phyloP scores from a whole-genome alignment of 345 rosid species.

The Dipteronia dyeriana region DNA sequence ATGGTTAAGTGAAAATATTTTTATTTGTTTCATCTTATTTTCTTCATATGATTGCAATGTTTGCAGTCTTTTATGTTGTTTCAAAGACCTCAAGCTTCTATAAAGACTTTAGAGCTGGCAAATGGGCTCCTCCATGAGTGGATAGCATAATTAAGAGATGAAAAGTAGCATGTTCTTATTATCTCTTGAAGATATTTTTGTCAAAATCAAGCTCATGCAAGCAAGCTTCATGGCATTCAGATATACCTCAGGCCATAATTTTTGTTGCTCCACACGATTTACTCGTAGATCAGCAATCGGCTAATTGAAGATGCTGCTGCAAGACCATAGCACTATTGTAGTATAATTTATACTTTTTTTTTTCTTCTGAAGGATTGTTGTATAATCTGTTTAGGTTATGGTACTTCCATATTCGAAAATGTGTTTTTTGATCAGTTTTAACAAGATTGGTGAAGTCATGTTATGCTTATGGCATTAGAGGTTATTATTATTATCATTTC shows the following conservation, averaged over 20 bases:
- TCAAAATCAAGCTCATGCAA: neutral
- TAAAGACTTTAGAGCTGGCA: slow-evolving; percentile 62
- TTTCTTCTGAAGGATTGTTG: neutral
- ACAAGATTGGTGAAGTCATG: neutral
- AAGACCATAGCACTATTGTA: neutral
- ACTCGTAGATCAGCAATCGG: neutral
- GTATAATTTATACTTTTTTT: neutral
- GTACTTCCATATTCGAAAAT: neutral
- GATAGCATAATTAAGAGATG: neutral
- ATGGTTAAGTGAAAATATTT: neutral
- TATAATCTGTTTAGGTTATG: too few relatives aligned
- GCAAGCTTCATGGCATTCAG: neutral
- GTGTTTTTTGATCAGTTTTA: neutral
- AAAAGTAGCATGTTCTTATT: neutral
- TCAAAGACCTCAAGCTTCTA: slow-evolving; percentile 70
- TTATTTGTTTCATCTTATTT: neutral
- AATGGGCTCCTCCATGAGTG: slow-evolving; percentile 48
- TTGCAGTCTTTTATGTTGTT: slow-evolving; percentile 69
- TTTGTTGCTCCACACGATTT: neutral
- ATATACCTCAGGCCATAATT: neutral
- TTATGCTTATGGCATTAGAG: neutral
- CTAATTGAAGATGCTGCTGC: neutral
- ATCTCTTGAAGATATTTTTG: neutral
- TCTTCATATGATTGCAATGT: neutral
- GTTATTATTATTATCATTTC: too few relatives aligned